Conservation (phyloP, 495 filamentous ascomycete genomes). For the Aspergillus bertholletiae region DNA sequence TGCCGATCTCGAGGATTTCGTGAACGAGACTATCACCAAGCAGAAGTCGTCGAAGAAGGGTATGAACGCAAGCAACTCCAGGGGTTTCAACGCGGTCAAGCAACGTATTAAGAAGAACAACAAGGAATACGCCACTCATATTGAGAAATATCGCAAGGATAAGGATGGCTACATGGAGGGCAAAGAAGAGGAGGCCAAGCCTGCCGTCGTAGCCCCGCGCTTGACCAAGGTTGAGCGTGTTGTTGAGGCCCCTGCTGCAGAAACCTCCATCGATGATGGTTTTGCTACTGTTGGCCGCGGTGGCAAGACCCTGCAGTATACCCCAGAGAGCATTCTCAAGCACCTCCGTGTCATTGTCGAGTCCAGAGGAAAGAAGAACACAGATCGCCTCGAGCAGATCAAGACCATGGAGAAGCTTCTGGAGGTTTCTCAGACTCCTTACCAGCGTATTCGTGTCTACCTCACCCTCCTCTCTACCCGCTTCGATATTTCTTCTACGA, state of each 20-base stretch:
- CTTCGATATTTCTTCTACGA: conserved; percentile 85
- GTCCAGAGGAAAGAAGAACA: conserved; percentile 97
- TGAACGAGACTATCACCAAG: conserved; percentile 90
- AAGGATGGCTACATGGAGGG: conserved; percentile 85
- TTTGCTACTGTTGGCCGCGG: conserved; percentile 83
- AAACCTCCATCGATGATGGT: conserved; percentile 72
- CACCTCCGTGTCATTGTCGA: conserved; percentile 90
- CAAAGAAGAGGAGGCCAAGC: conserved; percentile 66
- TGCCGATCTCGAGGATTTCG: conserved; percentile 89
- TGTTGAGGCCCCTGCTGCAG: conserved; percentile 40
- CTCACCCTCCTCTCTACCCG: conserved; percentile 89
- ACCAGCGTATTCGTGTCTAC: conserved; percentile 92
- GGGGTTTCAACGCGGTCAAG: conserved; percentile 93
- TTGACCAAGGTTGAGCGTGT: conserved; percentile 43
- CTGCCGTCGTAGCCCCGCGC: conserved; percentile 27
- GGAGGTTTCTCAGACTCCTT: conserved; percentile 82
- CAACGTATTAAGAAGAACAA: conserved; percentile 98
- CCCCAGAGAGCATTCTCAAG: conserved; percentile 97
- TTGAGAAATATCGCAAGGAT: conserved; percentile 82
- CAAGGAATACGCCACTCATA: conserved; percentile 83
- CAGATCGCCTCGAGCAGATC: conserved; percentile 91
- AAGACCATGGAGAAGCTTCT: conserved; percentile 93
- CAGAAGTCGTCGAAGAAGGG: conserved; percentile 96
- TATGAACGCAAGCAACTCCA: conserved; percentile 94
- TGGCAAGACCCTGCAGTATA: conserved; percentile 83